These are phyloP conservation scores for Aspergillus fijiensis DNA, from an alignment of 2,329 filamentous ascomycete species.

Conservation along the genomic window DNA sequence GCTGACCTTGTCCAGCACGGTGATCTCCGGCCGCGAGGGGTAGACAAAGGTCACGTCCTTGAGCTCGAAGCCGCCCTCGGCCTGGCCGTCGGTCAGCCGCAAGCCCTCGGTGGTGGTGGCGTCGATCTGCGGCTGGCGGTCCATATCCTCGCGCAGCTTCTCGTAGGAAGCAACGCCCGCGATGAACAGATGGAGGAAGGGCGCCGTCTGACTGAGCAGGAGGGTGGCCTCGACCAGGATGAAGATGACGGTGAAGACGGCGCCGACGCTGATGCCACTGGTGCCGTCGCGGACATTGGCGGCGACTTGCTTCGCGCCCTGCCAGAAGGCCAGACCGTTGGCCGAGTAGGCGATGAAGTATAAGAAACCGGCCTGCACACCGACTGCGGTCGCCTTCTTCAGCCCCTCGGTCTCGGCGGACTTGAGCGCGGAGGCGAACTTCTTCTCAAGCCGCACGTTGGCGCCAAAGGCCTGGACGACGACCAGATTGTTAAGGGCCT, in stretches of 20 bases:
- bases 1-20: slow-evolving; percentile 34
- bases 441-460: slow-evolving; percentile 57
- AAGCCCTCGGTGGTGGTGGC: slow-evolving; percentile 31
- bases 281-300: slow-evolving; percentile 24
- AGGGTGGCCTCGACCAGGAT: slow-evolving; percentile 40
- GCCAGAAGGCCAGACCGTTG: slow-evolving; percentile 68
- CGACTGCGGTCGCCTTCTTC: slow-evolving; percentile 59
- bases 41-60: slow-evolving; percentile 39
- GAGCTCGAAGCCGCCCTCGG: slow-evolving; percentile 29
- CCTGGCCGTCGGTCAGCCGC: slow-evolving; percentile 18
- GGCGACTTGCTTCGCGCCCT: slow-evolving; percentile 59
- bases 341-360: slow-evolving; percentile 69
- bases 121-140: slow-evolving; percentile 51
- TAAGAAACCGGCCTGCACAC: slow-evolving; percentile 59
- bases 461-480: slow-evolving; percentile 66
- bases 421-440: slow-evolving; percentile 56
- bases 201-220: slow-evolving; percentile 40
- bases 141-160: slow-evolving; percentile 59
- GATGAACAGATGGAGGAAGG: slow-evolving; percentile 49
- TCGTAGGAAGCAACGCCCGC: slow-evolving; percentile 54
- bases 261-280: slow-evolving; percentile 32
- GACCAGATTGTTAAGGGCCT: slow-evolving; percentile 59
- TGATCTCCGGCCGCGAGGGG: slow-evolving; percentile 37
- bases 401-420: slow-evolving; percentile 54
- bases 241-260: slow-evolving; percentile 41